These are phyloP conservation scores for Fusarium napiforme DNA, from an alignment of 2,329 filamentous ascomycete species.

Conservation along the genomic window DNA sequence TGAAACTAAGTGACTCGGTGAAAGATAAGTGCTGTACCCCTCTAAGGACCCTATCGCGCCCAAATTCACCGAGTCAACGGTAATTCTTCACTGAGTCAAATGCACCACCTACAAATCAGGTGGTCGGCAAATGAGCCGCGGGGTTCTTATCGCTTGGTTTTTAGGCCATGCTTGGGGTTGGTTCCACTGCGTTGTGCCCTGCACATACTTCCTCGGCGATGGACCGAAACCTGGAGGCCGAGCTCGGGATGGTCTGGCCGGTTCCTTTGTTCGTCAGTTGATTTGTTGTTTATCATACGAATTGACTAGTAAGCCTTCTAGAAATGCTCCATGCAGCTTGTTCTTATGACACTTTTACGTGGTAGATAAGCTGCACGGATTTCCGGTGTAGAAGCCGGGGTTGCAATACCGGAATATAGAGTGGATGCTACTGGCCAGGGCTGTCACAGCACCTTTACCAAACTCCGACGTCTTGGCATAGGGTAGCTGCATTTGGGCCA, in stretches of 20 bases:
- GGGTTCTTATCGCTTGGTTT: slow-evolving; percentile 19
- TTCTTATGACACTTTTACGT: slow-evolving; percentile 7
- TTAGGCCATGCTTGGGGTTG: not conserved
- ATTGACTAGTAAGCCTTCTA: slow-evolving; percentile 8
- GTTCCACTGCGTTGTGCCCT: not conserved
- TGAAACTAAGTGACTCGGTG: slow-evolving; percentile 36
- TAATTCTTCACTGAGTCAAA: slow-evolving; percentile 32
- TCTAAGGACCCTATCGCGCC: not conserved
- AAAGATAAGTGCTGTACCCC: slow-evolving; percentile 18
- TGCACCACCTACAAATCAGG: slow-evolving; percentile 14
- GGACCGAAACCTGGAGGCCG: slow-evolving; percentile 27
- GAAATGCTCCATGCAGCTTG: slow-evolving; percentile 4
- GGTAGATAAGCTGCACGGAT: not conserved
- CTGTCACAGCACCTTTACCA: not conserved
- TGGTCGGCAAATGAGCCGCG: slow-evolving; percentile 20
- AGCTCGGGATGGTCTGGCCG: slow-evolving; percentile 10
- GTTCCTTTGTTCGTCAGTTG: not conserved
- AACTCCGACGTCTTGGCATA: not conserved
- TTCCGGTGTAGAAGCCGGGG: not conserved
- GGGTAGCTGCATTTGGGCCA: not conserved
- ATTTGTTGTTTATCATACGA: not conserved
- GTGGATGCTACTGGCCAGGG: not conserved
- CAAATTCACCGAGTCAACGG: slow-evolving; percentile 28
- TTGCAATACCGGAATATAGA: not conserved
- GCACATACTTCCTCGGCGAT: slow-evolving; percentile 13